These are phyloP conservation scores for Cornus kousa DNA, from an alignment of 148 eudicot species.

Conservation along the genomic window DNA sequence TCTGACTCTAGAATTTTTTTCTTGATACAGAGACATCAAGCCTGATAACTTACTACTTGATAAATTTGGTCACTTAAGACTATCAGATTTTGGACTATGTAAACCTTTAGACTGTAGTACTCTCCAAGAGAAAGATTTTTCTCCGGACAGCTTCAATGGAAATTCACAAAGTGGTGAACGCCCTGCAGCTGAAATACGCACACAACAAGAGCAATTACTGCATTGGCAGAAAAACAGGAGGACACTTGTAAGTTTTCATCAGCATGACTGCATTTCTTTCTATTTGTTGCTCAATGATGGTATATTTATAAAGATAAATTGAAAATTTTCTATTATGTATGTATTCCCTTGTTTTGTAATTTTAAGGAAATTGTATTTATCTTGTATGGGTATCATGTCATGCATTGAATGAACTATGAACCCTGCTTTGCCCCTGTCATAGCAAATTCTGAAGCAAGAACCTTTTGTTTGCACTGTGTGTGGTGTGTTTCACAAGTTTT, in stretches of 20 bases:
- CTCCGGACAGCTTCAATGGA: constrained; percentile 37
- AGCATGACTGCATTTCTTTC: neutral
- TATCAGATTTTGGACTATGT: constrained; percentile 95
- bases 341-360: constrained; percentile 1
- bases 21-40: constrained; percentile 82
- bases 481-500: neutral
- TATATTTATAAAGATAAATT: neutral
- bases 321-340: neutral
- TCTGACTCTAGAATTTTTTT: constrained; percentile 5
- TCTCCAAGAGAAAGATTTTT: constrained; percentile 82
- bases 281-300: constrained; percentile 6
- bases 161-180: constrained; percentile 50
- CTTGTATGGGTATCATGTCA: neutral
- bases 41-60: constrained; percentile 98
- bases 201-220: constrained; percentile 92
- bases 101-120: constrained; percentile 96
- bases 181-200: constrained; percentile 72
- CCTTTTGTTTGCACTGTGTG: neutral
- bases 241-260: constrained; percentile 63
- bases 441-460: neutral
- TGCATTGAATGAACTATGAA: neutral
- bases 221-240: constrained; percentile 98
- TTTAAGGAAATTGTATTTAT: constrained; percentile 4
- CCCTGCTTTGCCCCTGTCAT: too few relatives aligned
- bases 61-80: constrained; percentile 79